Evolutionary conservation across 75 land plant genomes (phyloP).

Genomic region (Isoetes taiwanensis): DNA sequence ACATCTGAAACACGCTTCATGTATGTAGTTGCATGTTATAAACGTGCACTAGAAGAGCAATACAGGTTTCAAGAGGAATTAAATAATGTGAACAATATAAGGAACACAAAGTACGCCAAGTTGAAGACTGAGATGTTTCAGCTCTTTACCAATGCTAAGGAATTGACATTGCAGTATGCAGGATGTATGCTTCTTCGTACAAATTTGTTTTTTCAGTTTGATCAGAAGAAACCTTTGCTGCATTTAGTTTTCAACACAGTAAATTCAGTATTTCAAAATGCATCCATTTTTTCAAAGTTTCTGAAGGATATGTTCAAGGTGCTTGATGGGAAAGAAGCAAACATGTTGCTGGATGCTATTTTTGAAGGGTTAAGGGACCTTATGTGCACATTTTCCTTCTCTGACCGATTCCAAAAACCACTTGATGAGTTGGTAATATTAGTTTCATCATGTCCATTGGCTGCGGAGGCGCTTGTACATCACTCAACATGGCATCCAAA

Average conservation of each 20-base stretch:
- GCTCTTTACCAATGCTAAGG: constrained; percentile 36
- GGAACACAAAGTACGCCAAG: constrained; percentile 47
- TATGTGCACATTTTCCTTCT: constrained; percentile 49
- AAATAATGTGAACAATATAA: no score
- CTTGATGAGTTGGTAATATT: constrained; percentile 42
- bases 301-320: constrained; percentile 52
- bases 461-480: constrained; percentile 55
- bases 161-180: constrained; percentile 50
- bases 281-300: constrained; percentile 45
- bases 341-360: constrained; percentile 46
- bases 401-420: constrained; percentile 75
- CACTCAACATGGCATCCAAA: constrained; percentile 74
- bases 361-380: constrained; percentile 48
- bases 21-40: constrained; percentile 55
- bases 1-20: constrained; percentile 42
- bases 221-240: no score
- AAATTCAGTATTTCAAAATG: constrained; percentile 17
- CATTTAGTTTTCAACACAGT: constrained; percentile 32
- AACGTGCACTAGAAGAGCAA: constrained; percentile 56
- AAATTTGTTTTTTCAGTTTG: constrained; percentile 46
- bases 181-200: constrained; percentile 57
- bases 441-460: constrained; percentile 40
- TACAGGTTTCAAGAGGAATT: constrained; percentile 54
- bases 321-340: constrained; percentile 35
- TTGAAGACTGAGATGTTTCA: constrained; percentile 35